Percentiles rank a stretch among this genome's conserved stretches.
phyloP scores from a whole-genome alignment of 2,329 filamentous ascomycete genomes.

The Neonectria magnoliae region DNA sequence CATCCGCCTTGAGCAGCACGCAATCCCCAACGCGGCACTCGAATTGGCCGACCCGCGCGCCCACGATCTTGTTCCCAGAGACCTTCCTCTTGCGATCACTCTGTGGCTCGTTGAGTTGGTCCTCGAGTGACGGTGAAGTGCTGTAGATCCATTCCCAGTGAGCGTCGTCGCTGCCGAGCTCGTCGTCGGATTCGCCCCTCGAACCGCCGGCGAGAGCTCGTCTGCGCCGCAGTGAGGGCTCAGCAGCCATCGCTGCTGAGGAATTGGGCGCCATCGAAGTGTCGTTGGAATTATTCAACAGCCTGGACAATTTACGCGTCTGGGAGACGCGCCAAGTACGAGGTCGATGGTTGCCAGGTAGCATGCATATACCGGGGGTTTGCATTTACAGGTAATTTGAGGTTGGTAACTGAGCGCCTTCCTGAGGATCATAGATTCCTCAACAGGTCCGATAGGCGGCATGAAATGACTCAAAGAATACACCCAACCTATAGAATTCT shows the following conservation, averaged over 20 bases:
- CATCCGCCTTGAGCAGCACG: slow-evolving; percentile 88
- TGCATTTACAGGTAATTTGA: slow-evolving; percentile 17
- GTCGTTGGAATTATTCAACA: slow-evolving; percentile 22
- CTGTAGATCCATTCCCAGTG: slow-evolving; percentile 85
- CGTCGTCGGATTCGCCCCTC: slow-evolving; percentile 88
- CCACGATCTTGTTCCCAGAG: slow-evolving; percentile 69
- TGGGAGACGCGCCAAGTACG: slow-evolving; percentile 42
- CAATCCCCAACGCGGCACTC: slow-evolving; percentile 84
- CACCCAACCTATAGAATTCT: background rate
- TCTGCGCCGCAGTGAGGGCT: slow-evolving; percentile 32
- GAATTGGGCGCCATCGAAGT: slow-evolving; percentile 40
- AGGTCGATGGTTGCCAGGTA: slow-evolving; percentile 31
- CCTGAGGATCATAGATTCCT: background rate
- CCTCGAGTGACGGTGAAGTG: slow-evolving; percentile 44
- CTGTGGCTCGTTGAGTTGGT: slow-evolving; percentile 39
- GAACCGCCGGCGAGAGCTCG: slow-evolving; percentile 62
- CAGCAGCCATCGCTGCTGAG: slow-evolving; percentile 27
- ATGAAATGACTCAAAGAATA: background rate
- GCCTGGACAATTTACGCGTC: slow-evolving; percentile 41
- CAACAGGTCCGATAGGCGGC: background rate
- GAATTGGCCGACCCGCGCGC: slow-evolving; percentile 84
- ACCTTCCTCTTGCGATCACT: slow-evolving; percentile 50
- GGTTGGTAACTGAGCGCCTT: background rate
- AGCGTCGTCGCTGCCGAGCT: slow-evolving; percentile 76
- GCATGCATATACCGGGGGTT: slow-evolving; percentile 35